Evolutionary conservation across 495 filamentous ascomycete genomes (phyloP).

Genomic region (Sphaerosporella brunnea): DNA sequence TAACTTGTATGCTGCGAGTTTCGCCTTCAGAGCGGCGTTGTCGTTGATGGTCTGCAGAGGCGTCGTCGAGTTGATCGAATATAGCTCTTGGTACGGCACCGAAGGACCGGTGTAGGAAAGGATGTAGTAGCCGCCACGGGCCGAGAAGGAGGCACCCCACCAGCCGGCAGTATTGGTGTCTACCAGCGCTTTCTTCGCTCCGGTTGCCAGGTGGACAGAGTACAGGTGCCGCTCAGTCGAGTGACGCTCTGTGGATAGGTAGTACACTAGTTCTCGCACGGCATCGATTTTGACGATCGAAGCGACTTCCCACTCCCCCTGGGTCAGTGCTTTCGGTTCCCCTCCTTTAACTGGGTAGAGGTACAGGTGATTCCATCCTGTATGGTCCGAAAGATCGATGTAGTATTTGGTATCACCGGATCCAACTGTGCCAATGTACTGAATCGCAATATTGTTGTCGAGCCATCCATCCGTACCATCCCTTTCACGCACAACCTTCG

Average conservation of each 20-base stretch:
- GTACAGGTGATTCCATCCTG: slow-evolving; percentile 40
- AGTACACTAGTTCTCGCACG: slow-evolving; percentile 35
- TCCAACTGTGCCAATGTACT: slow-evolving; percentile 14
- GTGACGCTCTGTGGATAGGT: slow-evolving; percentile 37
- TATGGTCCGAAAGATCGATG: slow-evolving; percentile 38
- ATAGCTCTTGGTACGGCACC: slow-evolving; percentile 39
- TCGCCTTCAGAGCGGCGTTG: slow-evolving; percentile 32
- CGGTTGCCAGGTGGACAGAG: slow-evolving; percentile 31
- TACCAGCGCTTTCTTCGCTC: slow-evolving; percentile 33
- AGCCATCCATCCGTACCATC: slow-evolving; percentile 41
- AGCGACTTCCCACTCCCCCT: slow-evolving; percentile 39
- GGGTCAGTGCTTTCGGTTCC: slow-evolving; percentile 33
- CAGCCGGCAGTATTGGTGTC: slow-evolving; percentile 32
- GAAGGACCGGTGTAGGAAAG: slow-evolving; percentile 39
- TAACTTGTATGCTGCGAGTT: slow-evolving; percentile 33
- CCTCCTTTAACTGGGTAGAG: slow-evolving; percentile 34
- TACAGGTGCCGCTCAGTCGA: slow-evolving; percentile 40
- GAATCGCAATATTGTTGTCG: slow-evolving; percentile 35
- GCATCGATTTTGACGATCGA: slow-evolving; percentile 35
- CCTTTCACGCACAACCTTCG: slow-evolving; percentile 33
- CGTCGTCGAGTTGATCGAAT: slow-evolving; percentile 31
- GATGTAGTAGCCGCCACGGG: slow-evolving; percentile 36
- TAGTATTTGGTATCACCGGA: slow-evolving; percentile 23
- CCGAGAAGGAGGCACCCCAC: slow-evolving; percentile 39
- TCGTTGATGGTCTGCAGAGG: slow-evolving; percentile 34